phyloP scores from a whole-genome alignment of 192 early-diverging fungal genomes.

The Helicostylum pulchrum region DNA sequence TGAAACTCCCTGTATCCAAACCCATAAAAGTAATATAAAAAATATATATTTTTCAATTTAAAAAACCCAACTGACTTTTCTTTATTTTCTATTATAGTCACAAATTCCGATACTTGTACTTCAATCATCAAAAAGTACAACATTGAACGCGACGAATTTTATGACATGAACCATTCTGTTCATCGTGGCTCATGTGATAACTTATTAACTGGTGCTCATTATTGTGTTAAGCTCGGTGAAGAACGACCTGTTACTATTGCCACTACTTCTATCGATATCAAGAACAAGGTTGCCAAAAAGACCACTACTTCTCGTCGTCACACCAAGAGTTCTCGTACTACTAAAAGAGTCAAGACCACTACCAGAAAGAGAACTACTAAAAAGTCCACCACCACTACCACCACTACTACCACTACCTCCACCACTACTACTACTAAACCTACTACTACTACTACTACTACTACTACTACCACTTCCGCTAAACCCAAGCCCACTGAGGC shows the following conservation, averaged over 20 bases:
- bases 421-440: background rate
- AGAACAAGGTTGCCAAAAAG: constrained; percentile 12
- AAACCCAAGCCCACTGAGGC: background rate
- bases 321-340: constrained; percentile 2
- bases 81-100: constrained; percentile 8
- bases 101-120: constrained; percentile 20
- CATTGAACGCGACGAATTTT: constrained; percentile 21
- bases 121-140: constrained; percentile 18
- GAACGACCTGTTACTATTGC: background rate
- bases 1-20: background rate
- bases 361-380: background rate
- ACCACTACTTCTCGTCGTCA: background rate
- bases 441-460: background rate
- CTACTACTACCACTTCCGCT: constrained; percentile 4
- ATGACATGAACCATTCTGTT: constrained; percentile 28
- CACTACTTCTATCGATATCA: no score
- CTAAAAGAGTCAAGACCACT: constrained; percentile 10
- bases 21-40: background rate
- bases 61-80: background rate
- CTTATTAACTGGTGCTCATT: constrained; percentile 14
- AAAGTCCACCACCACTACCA: background rate
- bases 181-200: constrained; percentile 28
- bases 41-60: background rate
- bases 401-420: background rate
- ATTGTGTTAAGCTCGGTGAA: constrained; percentile 14